Conservation (phyloP, 164 flowering plant species). For the Piper longum region DNA sequence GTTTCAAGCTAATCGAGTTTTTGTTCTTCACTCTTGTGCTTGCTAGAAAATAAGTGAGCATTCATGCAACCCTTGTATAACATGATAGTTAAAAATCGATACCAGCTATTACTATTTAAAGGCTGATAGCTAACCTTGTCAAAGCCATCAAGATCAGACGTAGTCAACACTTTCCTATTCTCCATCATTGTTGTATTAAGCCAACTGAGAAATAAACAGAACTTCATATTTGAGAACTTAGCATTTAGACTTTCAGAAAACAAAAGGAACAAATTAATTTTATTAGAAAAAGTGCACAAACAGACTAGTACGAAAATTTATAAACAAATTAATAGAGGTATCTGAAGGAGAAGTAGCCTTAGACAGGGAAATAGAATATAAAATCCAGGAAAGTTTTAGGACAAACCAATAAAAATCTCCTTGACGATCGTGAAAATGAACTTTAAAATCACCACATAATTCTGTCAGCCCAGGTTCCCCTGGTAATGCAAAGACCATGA, state of each 20-base stretch:
- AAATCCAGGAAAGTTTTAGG: not conserved
- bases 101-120: not conserved
- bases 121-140: constrained; percentile 49
- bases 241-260: too few species aligned
- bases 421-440: constrained; percentile 90
- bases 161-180: constrained; percentile 64
- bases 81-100: not conserved
- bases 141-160: constrained; percentile 80
- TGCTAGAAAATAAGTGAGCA: too few species aligned
- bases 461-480: constrained; percentile 97
- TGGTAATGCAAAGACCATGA: constrained; percentile 93
- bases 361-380: too few species aligned
- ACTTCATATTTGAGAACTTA: not conserved
- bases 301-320: too few species aligned
- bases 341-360: too few species aligned
- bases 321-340: too few species aligned
- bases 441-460: constrained; percentile 81
- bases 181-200: constrained; percentile 91
- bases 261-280: too few species aligned
- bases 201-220: constrained; percentile 55
- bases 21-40: too few species aligned
- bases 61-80: not conserved
- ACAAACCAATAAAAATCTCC: constrained; percentile 89
- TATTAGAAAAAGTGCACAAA: too few species aligned
- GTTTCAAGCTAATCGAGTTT: too few species aligned